A percentile compares a stretch with the other conserved stretches of the same genome.
Conservation (phyloP, 805 yeast species). For the Komagataella pastoris region DNA sequence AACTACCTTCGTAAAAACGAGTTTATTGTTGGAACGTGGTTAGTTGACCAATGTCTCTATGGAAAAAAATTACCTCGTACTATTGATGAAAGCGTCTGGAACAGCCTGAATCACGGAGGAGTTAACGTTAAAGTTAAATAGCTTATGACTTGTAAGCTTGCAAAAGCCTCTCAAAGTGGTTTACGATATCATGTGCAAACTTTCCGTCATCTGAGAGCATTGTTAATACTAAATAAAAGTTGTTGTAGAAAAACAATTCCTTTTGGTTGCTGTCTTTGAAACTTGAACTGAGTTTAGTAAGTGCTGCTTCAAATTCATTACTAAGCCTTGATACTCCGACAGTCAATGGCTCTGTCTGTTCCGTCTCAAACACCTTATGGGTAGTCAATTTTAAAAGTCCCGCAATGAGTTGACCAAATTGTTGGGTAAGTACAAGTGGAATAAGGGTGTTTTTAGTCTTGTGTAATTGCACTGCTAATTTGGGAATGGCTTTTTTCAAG, state of each 20-base stretch:
- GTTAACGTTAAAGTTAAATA: background rate
- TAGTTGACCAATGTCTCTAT: constrained; percentile 89
- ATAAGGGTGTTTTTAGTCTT: constrained; percentile 16
- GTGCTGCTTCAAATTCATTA: constrained; percentile 65
- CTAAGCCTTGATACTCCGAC: constrained; percentile 57
- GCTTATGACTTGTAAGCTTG: constrained; percentile 21
- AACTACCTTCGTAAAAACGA: constrained; percentile 71
- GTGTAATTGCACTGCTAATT: constrained; percentile 24
- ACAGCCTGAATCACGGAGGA: constrained; percentile 37
- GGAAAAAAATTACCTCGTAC: constrained; percentile 78
- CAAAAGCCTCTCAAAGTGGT: constrained; percentile 29
- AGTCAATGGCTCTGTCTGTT: constrained; percentile 55
- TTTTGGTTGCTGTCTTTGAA: constrained; percentile 25
- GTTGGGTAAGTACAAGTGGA: constrained; percentile 64
- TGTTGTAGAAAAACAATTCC: constrained; percentile 65
- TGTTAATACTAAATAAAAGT: constrained; percentile 50
- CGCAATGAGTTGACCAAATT: constrained; percentile 58
- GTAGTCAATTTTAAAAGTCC: constrained; percentile 50
- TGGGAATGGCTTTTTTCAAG: constrained; percentile 34
- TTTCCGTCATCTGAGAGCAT: constrained; percentile 29
- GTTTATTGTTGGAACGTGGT: constrained; percentile 95
- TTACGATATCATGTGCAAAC: constrained; percentile 26
- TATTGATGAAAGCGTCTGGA: constrained; percentile 66
- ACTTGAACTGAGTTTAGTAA: constrained; percentile 54
- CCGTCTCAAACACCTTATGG: constrained; percentile 16